These are phyloP conservation scores for Candida easanensis DNA, from an alignment of 805 yeast genomes.

Conservation along the genomic window DNA sequence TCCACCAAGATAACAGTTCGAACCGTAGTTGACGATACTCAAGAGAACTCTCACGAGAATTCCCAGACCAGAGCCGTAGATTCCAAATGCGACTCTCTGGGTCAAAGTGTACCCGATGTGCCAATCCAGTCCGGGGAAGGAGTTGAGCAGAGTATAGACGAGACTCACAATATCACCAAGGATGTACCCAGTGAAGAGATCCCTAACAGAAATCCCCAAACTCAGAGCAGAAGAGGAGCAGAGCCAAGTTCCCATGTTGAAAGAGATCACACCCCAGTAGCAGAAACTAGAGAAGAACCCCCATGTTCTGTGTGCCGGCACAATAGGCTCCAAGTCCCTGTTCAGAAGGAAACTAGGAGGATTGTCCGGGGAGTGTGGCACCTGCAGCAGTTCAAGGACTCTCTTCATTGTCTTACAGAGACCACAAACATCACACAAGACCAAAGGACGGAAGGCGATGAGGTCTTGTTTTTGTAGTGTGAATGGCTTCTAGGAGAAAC, in stretches of 20 bases:
- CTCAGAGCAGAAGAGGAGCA: constrained; percentile 43
- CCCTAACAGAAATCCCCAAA: constrained; percentile 43
- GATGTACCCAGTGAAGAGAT: constrained; percentile 40
- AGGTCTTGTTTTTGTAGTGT: no score
- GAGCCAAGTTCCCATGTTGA: constrained; percentile 44
- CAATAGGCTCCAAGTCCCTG: constrained; percentile 16
- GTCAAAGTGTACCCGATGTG: constrained; percentile 47
- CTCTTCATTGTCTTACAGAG: no score
- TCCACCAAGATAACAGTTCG: constrained; percentile 45
- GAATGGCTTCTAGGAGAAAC: no score
- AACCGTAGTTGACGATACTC: constrained; percentile 47
- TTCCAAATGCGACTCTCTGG: constrained; percentile 46
- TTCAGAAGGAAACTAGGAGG: constrained; percentile 9
- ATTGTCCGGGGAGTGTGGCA: neutral
- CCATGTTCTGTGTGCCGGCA: constrained; percentile 32
- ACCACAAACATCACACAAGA: no score
- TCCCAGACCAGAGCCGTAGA: constrained; percentile 41
- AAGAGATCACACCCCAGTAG: constrained; percentile 44
- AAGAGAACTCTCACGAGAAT: constrained; percentile 40
- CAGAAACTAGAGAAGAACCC: constrained; percentile 39
- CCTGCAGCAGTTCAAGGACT: constrained; percentile 1
- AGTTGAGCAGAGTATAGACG: constrained; percentile 42
- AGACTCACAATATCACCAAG: constrained; percentile 47
- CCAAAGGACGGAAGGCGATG: no score
- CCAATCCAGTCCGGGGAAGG: constrained; percentile 47